Conservation (phyloP, 139 green algal species). For the Coelastrella sp. region DNA sequence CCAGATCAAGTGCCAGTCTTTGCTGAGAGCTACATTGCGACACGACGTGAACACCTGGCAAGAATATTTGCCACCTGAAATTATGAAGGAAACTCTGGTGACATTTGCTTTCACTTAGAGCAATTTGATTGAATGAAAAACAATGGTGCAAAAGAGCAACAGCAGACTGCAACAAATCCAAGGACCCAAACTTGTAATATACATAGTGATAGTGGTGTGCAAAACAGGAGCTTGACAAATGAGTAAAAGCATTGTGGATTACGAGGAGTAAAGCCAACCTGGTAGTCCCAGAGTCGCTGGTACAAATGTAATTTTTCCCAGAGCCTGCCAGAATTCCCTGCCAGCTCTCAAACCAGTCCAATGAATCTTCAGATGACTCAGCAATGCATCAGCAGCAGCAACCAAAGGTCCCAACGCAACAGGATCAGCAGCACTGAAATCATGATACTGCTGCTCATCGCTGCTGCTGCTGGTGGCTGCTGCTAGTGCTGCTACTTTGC, state of each 20-base stretch:
- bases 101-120: no score
- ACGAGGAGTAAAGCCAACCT: slow-evolving; percentile 18
- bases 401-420: neutral
- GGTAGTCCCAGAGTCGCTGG: slow-evolving; percentile 52
- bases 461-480: slow-evolving; percentile 19
- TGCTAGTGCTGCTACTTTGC: neutral
- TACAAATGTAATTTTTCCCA: slow-evolving; percentile 55
- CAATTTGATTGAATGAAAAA: no score
- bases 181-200: no score
- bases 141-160: neutral
- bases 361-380: slow-evolving; percentile 2
- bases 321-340: slow-evolving; percentile 37
- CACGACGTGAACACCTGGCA: slow-evolving; percentile 51
- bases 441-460: neutral
- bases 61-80: neutral
- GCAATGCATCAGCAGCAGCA: slow-evolving; percentile 19
- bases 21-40: slow-evolving; percentile 42
- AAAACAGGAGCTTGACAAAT: no score
- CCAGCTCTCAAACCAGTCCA: slow-evolving; percentile 14
- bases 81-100: no score
- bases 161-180: no score
- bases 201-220: no score
- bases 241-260: no score
- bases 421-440: slow-evolving; percentile 8
- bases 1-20: slow-evolving; percentile 79